phyloP scores from a whole-genome alignment of 2,329 filamentous ascomycete genomes.

The Claviceps lovelessii region DNA sequence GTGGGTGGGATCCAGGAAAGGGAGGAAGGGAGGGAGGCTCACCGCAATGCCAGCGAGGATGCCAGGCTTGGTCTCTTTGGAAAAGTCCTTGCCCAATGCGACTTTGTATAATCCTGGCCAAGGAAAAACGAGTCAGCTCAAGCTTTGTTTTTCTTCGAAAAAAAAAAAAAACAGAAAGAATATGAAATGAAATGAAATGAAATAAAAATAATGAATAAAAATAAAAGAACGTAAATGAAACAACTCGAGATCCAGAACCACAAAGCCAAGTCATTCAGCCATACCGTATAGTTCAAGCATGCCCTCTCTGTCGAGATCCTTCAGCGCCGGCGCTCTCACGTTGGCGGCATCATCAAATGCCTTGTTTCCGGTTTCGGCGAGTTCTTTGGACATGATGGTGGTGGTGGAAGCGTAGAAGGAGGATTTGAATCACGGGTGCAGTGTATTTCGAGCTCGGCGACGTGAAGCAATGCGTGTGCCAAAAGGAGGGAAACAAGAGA shows the following conservation, averaged over 20 bases:
- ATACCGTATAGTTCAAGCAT: conserved; percentile 1
- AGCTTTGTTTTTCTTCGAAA: background rate
- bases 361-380: background rate
- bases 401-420: background rate
- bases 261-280: background rate
- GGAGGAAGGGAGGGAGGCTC: background rate
- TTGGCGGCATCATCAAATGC: background rate
- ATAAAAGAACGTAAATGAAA: too few relatives aligned
- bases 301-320: background rate
- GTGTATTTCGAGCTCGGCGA: background rate
- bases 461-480: background rate
- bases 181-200: too few relatives aligned
- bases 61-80: background rate
- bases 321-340: background rate
- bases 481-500: background rate
- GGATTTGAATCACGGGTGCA: background rate
- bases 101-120: background rate
- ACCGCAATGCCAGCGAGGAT: background rate
- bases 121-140: background rate
- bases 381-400: background rate
- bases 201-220: too few relatives aligned
- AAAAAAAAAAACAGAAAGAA: too few relatives aligned
- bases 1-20: background rate
- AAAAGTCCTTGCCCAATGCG: background rate
- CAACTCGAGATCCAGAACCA: too few relatives aligned